Evolutionary conservation across 1,284 basidiomycete genomes (phyloP), one percentile per base, ranked within the genome.

Genomic region (Vanrija humicola): DNA sequence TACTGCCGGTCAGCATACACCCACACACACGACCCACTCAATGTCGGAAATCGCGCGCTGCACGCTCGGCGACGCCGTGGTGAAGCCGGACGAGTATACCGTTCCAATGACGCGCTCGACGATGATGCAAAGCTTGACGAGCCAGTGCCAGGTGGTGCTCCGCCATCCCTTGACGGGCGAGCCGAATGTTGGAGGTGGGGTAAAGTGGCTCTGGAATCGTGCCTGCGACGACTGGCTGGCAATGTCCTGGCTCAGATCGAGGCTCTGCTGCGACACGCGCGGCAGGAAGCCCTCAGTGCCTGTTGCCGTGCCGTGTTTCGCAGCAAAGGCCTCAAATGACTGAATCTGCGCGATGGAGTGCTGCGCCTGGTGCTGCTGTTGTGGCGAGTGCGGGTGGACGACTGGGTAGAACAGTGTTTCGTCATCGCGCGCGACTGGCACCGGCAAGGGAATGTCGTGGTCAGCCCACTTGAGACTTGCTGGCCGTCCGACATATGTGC

Each of bases 401-500:
- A 43, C 58, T n/a, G 43, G 55, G 38, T 52, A 63, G 66, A 42
- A 58, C 44, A 43, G 44, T 40, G 29, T 21, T 15, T 66, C 63
- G 53, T 66, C 56, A 12, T 46, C 58, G 18, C 64, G 61, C 1
- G 59, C 44, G 8, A 59, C 51, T 1, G 59, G 55, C 0, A 38
- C 40, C 1, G 59, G 59, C 2, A 57, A 47, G 6, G 59, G 55
- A 10, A 64, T 60, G 29, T 68, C 65, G 52, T 65, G 52, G 40
- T 51, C 40, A 21, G 50, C 52, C n/a, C 60, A n/a, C 1, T 46
- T 38, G 21, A 63, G 55, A 8, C 57, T 58, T 0, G 62, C 52
- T 3, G 55, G 60, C 4, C 68, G 58, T 1, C 68, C 68, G 28
- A 68, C 64, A 39, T 68, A 67, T 12, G 62, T 59, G 18, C 56